Conservation (phyloP, 768 basidiomycete genomes). For the Nidularia sp. region DNA sequence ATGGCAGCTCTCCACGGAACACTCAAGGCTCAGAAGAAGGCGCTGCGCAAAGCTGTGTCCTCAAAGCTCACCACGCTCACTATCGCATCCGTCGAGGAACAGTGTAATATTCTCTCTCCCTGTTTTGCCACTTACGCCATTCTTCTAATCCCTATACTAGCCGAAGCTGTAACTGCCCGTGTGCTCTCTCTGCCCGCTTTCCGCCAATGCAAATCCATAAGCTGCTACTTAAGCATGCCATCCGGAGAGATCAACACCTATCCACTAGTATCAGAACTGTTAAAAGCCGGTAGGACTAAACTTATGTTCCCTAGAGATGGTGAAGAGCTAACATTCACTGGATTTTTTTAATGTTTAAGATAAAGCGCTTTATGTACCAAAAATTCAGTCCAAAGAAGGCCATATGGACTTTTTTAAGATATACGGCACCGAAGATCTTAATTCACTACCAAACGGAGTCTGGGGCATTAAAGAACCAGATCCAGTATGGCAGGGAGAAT, state of each 20-base stretch:
- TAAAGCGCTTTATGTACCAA: constrained; percentile 70
- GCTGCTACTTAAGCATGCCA: constrained; percentile 84
- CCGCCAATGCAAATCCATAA: constrained; percentile 40
- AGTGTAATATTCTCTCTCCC: constrained; percentile 41
- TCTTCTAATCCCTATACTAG: constrained; percentile 18
- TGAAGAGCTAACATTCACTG: no score
- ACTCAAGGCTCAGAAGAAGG: constrained; percentile 47
- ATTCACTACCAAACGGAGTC: constrained; percentile 48
- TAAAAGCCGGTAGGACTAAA: constrained; percentile 44
- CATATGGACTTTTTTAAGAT: constrained; percentile 68
- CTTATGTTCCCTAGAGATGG: not conserved
- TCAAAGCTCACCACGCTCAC: constrained; percentile 41
- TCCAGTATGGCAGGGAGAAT: constrained; percentile 31
- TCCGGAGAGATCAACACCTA: constrained; percentile 63
- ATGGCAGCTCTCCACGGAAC: constrained; percentile 5
- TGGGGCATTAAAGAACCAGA: constrained; percentile 80
- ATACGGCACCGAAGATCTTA: constrained; percentile 54
- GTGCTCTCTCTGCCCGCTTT: constrained; percentile 53
- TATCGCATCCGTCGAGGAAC: constrained; percentile 41
- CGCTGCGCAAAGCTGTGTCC: constrained; percentile 48
- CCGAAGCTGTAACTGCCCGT: constrained; percentile 39
- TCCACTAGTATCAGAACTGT: constrained; percentile 42
- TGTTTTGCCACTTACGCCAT: not conserved
- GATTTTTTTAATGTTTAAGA: constrained; percentile 28
- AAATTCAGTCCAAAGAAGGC: constrained; percentile 40